A percentile compares a stretch with the other conserved stretches of the same genome.
Evolutionary conservation across 2,329 filamentous ascomycete species (phyloP).

Genomic region (Aspergillus quadricinctus): DNA sequence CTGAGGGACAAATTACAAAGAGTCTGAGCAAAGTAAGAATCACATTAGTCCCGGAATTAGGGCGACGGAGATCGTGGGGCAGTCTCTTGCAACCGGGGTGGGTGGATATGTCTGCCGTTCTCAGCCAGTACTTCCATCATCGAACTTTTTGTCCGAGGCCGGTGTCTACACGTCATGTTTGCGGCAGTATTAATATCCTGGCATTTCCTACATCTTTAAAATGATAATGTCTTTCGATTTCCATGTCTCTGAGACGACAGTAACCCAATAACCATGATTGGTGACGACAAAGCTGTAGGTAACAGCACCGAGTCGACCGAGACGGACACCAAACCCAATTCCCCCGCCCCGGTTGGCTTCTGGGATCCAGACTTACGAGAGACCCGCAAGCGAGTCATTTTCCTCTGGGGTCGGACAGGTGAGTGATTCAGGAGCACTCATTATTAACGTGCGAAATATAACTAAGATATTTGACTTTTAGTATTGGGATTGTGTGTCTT

Average conservation of each 20-base stretch:
- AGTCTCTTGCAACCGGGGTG: too few relatives aligned
- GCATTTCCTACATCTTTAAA: not conserved
- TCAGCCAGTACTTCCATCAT: not conserved
- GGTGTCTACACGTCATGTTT: not conserved
- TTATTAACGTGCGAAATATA: not conserved
- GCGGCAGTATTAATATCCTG: not conserved
- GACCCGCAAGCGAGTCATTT: slow-evolving; percentile 16
- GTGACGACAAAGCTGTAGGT: not conserved
- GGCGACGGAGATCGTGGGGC: too few relatives aligned
- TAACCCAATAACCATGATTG: not conserved
- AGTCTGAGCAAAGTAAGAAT: not conserved
- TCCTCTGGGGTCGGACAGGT: slow-evolving; percentile 23
- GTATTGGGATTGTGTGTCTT: slow-evolving; percentile 49
- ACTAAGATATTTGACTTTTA: slow-evolving; percentile 2
- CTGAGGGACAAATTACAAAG: not conserved
- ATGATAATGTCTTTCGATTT: not conserved
- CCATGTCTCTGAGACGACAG: not conserved
- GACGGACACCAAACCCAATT: not conserved
- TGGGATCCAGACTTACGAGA: slow-evolving; percentile 23
- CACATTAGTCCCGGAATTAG: not conserved
- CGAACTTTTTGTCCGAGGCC: not conserved
- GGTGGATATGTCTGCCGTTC: not conserved
- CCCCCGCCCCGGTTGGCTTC: slow-evolving; percentile 19
- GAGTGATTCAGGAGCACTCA: not conserved
- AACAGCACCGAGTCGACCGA: not conserved